These are phyloP conservation scores for Centaurea solstitialis DNA, from an alignment of 129 eudicot genomes.

Conservation along the genomic window DNA sequence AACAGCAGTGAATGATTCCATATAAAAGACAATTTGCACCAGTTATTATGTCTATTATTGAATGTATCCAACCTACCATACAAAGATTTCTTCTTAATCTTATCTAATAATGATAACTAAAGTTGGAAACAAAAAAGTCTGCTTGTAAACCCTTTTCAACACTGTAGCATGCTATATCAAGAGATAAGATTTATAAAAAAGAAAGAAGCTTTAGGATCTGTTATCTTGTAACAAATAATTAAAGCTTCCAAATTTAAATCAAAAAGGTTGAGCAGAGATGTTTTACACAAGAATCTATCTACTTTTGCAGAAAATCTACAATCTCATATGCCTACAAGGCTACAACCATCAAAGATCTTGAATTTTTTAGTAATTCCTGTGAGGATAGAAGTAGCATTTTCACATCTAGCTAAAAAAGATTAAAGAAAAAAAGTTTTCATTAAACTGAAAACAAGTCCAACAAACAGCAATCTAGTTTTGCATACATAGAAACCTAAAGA, in stretches of 20 bases:
- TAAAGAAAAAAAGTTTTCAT: constrained; percentile 4
- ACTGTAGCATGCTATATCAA: neutral
- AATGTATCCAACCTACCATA: neutral
- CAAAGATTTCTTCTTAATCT: neutral
- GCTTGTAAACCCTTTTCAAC: neutral
- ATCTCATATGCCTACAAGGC: neutral
- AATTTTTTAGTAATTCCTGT: neutral
- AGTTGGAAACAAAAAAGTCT: neutral
- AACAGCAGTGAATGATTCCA: neutral
- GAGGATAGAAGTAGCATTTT: neutral
- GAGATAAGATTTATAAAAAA: neutral
- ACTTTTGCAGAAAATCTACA: neutral
- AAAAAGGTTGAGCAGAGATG: constrained; percentile 6
- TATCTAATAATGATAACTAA: neutral
- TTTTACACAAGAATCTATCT: neutral
- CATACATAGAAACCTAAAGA: neutral
- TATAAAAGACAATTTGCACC: neutral
- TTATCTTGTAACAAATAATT: neutral
- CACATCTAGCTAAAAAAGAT: neutral
- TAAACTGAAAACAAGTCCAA: neutral
- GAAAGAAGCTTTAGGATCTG: neutral
- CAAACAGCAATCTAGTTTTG: neutral
- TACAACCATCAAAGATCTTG: constrained; percentile 23
- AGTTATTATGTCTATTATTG: neutral
- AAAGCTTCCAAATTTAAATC: constrained; percentile 12